Evolutionary conservation across 345 rosid species (phyloP), one percentile per base, ranked within the genome.

Genomic region (Erysimum cheiranthoides): DNA sequence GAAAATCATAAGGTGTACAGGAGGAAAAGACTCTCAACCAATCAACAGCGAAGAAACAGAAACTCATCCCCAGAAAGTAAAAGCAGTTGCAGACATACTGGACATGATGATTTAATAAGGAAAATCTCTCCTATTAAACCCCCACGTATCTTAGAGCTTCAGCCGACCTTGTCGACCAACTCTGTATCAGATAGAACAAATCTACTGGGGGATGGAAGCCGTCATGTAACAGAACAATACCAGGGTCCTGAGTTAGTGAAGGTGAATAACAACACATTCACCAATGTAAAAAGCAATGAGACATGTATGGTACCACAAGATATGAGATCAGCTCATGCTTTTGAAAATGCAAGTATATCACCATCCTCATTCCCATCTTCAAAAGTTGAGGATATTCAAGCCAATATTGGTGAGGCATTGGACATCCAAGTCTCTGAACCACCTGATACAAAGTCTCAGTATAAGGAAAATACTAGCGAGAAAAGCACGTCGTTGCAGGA

Each of bases 11-110:
- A 66, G 74, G 87, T 88, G 38, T 90, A 90, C 66, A 64, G 68
- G 60, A 82, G 92, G 76, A 90, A 77, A 64, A 84, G 77, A 59
- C 75, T 83, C 75, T 69, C 79, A 63, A 59, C 70, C 49, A 36
- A 60, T 66, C 67, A 72, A 58, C 56, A 68, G 66, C 59, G 43
- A 68, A 59, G 39, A 34, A 78, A 52, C 59, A 63, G 68, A 74
- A 79, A 59, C 54, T 75, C 82, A 61, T 85, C 83, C 58, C 82
- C 86, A 47, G 90, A 88, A 85, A 84, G 82, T 73, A 70, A 82
- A 73, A 75, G 62, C n/a, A 58, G 56, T 59, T 81, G 84, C 82
- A 74, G 79, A 74, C 76, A 72, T 45, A 61, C 60, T 64, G 75
- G 57, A 68, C 78, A 16, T 76, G 50, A n/a, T 79, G 66, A 39